Conservation (phyloP, 2,329 filamentous ascomycete species). For the Neofusicoccum umdonicola region DNA sequence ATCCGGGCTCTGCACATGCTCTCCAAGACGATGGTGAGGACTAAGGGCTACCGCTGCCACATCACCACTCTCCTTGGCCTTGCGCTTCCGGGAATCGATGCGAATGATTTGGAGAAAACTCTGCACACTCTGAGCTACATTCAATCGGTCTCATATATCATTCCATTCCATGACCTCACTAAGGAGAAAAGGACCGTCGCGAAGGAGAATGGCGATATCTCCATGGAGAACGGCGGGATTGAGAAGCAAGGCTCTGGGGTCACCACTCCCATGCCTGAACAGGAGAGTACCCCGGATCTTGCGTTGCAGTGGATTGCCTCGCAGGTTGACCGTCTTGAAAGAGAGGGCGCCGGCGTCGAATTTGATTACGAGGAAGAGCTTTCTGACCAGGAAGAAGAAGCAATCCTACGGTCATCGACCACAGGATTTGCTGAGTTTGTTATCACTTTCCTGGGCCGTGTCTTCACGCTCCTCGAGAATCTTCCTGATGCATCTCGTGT, state of each 20-base stretch:
- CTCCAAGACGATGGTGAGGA: constrained; percentile 83
- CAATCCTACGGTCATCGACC: constrained; percentile 88
- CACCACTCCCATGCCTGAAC: constrained; percentile 32
- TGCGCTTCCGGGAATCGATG: constrained; percentile 91
- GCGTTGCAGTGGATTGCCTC: constrained; percentile 92
- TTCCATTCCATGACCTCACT: constrained; percentile 83
- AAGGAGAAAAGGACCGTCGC: constrained; percentile 45
- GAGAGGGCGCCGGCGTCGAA: constrained; percentile 77
- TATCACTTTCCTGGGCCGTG: constrained; percentile 83
- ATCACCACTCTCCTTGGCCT: constrained; percentile 91
- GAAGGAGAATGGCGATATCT: neutral
- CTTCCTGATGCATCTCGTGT: constrained; percentile 86
- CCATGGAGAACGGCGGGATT: constrained; percentile 6
- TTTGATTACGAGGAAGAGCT: constrained; percentile 83
- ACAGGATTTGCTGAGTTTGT: constrained; percentile 92
- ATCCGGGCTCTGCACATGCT: constrained; percentile 89
- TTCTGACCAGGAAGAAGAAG: constrained; percentile 79
- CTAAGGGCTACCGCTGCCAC: constrained; percentile 95
- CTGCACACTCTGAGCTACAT: constrained; percentile 93
- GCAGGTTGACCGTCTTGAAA: constrained; percentile 91
- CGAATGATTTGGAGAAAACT: constrained; percentile 96
- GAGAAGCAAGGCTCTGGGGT: constrained; percentile 22
- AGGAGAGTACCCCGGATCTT: constrained; percentile 49
- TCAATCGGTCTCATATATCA: constrained; percentile 92
- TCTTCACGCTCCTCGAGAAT: constrained; percentile 94